Percentiles rank a stretch among this genome's conserved stretches.
These are phyloP conservation scores for Sporisorium exsertum DNA, from an alignment of 1,284 basidiomycete species.

Conservation along the genomic window DNA sequence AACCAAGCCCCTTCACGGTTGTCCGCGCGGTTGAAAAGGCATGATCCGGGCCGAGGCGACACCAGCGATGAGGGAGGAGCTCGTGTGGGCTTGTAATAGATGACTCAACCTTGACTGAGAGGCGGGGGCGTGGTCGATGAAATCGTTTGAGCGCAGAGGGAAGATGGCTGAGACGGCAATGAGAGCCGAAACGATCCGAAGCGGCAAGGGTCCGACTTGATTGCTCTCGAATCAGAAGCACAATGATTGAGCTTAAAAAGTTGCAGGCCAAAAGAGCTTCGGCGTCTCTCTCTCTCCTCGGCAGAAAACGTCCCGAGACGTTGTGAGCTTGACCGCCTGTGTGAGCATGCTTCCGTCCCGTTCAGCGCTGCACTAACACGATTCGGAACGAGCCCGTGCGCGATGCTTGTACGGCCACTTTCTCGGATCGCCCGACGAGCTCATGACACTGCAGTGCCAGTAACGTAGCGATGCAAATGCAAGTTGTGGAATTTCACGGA, in stretches of 20 bases:
- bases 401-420: not conserved
- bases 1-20: constrained; percentile 4
- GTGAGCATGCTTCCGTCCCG: too few species aligned
- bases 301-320: not conserved
- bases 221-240: not conserved
- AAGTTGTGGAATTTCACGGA: too few species aligned
- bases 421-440: not conserved
- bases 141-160: too few species aligned
- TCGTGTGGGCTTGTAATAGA: not conserved
- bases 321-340: not conserved
- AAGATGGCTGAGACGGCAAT: not conserved
- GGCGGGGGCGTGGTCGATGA: not conserved
- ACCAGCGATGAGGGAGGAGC: not conserved
- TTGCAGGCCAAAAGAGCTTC: not conserved
- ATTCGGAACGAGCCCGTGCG: too few species aligned
- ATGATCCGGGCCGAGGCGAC: not conserved
- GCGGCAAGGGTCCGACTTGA: constrained; percentile 4
- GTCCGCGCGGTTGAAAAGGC: not conserved
- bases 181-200: not conserved
- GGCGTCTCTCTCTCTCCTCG: not conserved
- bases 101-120: not conserved
- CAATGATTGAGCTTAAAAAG: not conserved
- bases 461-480: too few species aligned
- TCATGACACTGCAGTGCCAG: too few species aligned
- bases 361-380: too few species aligned